These are phyloP conservation scores for Bauhinia variegata DNA, from an alignment of 306 rosid species.

Conservation along the genomic window DNA sequence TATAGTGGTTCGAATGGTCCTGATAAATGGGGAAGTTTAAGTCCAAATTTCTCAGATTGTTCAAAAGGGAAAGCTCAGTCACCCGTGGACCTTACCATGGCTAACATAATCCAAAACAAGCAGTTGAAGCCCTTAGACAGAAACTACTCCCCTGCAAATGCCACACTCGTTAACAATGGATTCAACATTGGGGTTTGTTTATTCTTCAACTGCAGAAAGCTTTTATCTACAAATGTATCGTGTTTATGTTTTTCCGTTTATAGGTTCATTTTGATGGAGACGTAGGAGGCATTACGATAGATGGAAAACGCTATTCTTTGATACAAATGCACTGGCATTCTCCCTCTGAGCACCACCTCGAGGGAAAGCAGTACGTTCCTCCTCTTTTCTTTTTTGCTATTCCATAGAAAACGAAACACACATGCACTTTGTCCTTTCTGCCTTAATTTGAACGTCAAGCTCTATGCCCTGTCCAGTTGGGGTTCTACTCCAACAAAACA, in stretches of 20 bases:
- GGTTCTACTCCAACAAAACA: too few relatives aligned
- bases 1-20: conserved; percentile 69
- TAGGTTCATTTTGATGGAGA: conserved; percentile 62
- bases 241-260: conserved; percentile 2
- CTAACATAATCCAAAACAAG: conserved; percentile 21
- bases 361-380: conserved; percentile 60
- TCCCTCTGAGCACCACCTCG: conserved; percentile 77
- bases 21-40: conserved; percentile 67
- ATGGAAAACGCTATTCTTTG: conserved; percentile 63
- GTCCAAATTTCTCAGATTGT: conserved; percentile 54
- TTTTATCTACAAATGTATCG: too few relatives aligned
- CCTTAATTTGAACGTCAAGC: too few relatives aligned
- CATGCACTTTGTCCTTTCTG: too few relatives aligned
- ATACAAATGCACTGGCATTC: conserved; percentile 84
- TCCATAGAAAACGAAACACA: not conserved
- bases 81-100: conserved; percentile 57
- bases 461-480: not conserved
- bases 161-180: conserved; percentile 65
- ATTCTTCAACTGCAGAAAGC: conserved; percentile 29
- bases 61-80: conserved; percentile 69
- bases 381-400: conserved; percentile 27
- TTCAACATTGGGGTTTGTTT: conserved; percentile 78
- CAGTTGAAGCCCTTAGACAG: conserved; percentile 44
- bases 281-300: conserved; percentile 52
- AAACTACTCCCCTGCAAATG: conserved; percentile 52